Conservation (phyloP, 2,329 filamentous ascomycete genomes). For the Aquanectria penicillioides region DNA sequence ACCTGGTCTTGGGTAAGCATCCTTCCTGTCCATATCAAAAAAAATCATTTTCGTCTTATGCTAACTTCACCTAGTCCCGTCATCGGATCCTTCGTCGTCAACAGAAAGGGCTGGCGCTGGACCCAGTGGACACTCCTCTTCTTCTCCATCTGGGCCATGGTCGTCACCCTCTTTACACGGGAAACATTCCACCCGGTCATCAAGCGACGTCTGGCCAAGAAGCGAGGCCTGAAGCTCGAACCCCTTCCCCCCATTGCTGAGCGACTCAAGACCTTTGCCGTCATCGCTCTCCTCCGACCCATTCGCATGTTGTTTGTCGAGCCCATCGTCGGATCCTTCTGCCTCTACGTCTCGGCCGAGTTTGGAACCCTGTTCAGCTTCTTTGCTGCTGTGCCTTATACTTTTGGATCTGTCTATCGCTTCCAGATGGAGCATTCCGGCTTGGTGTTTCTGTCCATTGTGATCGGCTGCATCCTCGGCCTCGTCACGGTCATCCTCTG, state of each 20-base stretch:
- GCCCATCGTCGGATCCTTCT: constrained; percentile 68
- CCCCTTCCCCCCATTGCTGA: constrained; percentile 34
- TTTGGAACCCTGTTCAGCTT: constrained; percentile 64
- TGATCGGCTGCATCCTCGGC: constrained; percentile 57
- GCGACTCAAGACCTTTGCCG: constrained; percentile 48
- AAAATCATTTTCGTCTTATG: fast-evolving
- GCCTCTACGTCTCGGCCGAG: constrained; percentile 60
- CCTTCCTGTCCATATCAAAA: no score
- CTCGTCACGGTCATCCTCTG: constrained; percentile 52
- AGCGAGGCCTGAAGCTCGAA: constrained; percentile 45
- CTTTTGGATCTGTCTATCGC: constrained; percentile 56
- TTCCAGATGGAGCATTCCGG: constrained; percentile 56
- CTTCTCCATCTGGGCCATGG: constrained; percentile 51
- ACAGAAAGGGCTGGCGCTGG: constrained; percentile 62
- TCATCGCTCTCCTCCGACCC: constrained; percentile 59
- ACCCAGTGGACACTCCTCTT: constrained; percentile 62
- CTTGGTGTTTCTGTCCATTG: constrained; percentile 57
- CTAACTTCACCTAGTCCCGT: constrained; percentile 51
- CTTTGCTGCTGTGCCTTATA: constrained; percentile 61
- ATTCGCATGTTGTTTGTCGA: constrained; percentile 69
- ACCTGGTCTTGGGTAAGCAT: constrained; percentile 59
- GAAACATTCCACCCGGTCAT: constrained; percentile 68
- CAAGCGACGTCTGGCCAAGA: constrained; percentile 49
- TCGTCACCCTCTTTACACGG: constrained; percentile 52
- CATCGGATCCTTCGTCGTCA: constrained; percentile 58